These are phyloP conservation scores for Syzygium syzygioides DNA, from an alignment of 441 rosid species.

Conservation along the genomic window DNA sequence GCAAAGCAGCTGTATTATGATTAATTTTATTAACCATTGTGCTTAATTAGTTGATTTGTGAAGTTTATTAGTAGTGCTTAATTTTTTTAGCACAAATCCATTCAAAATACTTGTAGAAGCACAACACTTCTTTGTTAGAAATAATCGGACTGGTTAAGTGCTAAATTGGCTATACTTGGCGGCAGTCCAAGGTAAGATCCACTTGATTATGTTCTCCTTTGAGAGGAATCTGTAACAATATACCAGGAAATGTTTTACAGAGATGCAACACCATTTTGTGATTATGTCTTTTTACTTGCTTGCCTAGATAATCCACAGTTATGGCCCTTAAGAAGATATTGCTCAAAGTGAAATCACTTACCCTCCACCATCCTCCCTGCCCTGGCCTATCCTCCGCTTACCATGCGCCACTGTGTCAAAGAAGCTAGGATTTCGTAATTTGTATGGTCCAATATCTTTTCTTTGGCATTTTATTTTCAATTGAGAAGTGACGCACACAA, in stretches of 20 bases:
- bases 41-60: background rate
- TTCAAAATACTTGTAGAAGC: background rate
- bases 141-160: background rate
- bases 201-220: background rate
- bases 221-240: background rate
- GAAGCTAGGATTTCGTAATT: background rate
- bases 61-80: background rate
- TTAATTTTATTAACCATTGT: background rate
- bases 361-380: background rate
- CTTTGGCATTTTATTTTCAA: background rate
- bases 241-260: background rate
- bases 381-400: background rate
- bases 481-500: background rate
- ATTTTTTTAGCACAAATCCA: background rate
- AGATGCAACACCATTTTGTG: background rate
- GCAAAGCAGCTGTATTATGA: background rate
- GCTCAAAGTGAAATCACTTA: background rate
- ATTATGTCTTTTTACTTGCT: background rate
- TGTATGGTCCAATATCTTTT: background rate
- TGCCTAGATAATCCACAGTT: background rate
- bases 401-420: background rate
- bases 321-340: background rate
- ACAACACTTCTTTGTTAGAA: background rate
- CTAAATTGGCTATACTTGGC: background rate
- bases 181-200: background rate